Percentiles rank a stretch among this genome's conserved stretches.
phyloP scores from a whole-genome alignment of 106 monocot species.

The Dendrobium huoshanense region DNA sequence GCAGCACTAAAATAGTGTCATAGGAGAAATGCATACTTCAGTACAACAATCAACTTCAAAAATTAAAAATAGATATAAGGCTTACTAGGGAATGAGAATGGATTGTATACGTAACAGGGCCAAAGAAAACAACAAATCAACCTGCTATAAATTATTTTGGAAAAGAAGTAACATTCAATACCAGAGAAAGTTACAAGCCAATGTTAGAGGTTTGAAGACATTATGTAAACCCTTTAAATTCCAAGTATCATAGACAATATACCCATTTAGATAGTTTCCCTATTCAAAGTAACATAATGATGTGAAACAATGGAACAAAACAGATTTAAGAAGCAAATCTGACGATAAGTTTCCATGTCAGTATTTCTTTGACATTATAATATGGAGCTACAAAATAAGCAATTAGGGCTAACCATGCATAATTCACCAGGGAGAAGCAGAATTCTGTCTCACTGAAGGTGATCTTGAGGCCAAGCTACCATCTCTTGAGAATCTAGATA shows the following conservation, averaged over 20 bases:
- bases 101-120: background rate
- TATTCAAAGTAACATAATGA: background rate
- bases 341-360: background rate
- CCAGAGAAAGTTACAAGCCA: too few relatives aligned
- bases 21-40: background rate
- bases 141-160: background rate
- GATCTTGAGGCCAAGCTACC: slow-evolving; percentile 55
- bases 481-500: slow-evolving; percentile 80
- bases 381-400: background rate
- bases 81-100: background rate
- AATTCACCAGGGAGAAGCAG: slow-evolving; percentile 63
- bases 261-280: background rate
- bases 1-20: background rate
- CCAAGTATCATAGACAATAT: background rate
- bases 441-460: slow-evolving; percentile 58
- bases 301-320: background rate
- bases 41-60: background rate
- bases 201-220: background rate
- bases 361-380: background rate
- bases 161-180: too few relatives aligned
- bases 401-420: background rate
- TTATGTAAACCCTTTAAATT: background rate
- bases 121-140: background rate
- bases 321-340: slow-evolving; percentile 1
- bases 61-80: background rate